These are phyloP conservation scores for Aegilops sharonensis DNA, from an alignment of 176 grass and related monocot species.

Conservation along the genomic window DNA sequence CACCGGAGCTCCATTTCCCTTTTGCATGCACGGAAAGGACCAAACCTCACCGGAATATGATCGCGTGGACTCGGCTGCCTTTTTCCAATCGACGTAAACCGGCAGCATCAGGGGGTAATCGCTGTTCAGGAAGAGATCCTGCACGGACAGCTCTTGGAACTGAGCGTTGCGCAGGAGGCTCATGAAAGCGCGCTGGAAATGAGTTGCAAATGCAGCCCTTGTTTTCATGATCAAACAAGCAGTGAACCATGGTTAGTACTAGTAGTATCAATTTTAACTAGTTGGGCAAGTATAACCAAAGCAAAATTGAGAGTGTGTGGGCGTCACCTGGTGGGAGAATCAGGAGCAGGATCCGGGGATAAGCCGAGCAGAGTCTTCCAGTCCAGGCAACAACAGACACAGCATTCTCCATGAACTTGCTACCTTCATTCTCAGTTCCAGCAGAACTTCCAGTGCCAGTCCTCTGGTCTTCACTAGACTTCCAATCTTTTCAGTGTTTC, in stretches of 20 bases:
- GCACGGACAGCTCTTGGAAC: conserved; percentile 77
- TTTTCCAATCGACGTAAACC: conserved; percentile 45
- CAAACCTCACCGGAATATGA: no score
- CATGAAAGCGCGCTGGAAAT: conserved; percentile 88
- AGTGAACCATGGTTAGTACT: neutral
- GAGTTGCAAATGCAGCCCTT: conserved; percentile 58
- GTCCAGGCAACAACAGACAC: conserved; percentile 20
- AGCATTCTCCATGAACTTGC: no score
- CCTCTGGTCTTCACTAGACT: no score
- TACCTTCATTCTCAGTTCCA: no score
- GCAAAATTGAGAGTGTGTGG: neutral
- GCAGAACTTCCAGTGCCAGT: no score
- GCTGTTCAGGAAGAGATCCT: conserved; percentile 68
- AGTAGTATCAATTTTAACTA: neutral
- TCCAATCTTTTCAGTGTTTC: no score
- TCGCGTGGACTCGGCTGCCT: no score
- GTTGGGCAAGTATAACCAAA: neutral
- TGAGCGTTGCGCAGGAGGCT: conserved; percentile 77
- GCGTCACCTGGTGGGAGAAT: conserved; percentile 8
- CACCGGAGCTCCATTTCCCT: neutral
- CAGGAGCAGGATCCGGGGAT: conserved; percentile 32
- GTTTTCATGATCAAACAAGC: neutral
- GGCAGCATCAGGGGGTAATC: conserved; percentile 85
- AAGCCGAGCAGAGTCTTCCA: conserved; percentile 62
- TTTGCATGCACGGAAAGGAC: neutral